Conservation (phyloP, 345 rosid species). For the Populus nigra region DNA sequence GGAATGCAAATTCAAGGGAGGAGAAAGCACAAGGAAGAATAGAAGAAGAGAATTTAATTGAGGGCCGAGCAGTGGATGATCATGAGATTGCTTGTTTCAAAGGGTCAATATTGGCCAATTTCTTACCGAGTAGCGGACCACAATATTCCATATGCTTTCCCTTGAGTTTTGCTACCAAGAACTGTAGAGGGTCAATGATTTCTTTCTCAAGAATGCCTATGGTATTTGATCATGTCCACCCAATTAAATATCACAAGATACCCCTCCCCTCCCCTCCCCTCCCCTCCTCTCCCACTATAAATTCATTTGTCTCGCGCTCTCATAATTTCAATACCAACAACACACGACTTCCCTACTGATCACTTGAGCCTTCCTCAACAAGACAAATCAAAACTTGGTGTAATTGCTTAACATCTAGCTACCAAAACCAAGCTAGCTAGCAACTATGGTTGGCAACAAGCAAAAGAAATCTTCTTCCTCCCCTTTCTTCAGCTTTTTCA, state of each 20-base stretch:
- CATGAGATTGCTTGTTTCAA: too few relatives aligned
- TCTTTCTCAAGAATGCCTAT: not conserved
- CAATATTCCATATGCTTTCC: conserved; percentile 6
- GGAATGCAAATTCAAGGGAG: too few relatives aligned
- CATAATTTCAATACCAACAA: not conserved
- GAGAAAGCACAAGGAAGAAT: not conserved
- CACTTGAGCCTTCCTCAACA: too few relatives aligned
- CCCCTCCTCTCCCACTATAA: not conserved
- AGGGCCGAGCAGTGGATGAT: too few relatives aligned
- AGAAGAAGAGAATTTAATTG: too few relatives aligned
- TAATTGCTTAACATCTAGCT: not conserved
- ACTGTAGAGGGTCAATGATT: not conserved
- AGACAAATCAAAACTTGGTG: too few relatives aligned
- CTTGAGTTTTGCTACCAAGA: not conserved
- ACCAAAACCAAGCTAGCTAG: not conserved
- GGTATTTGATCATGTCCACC: conserved; percentile 7
- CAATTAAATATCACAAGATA: not conserved
- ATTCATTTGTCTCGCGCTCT: not conserved
- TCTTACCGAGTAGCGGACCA: conserved; percentile 10
- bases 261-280: not conserved
- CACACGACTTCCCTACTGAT: not conserved
- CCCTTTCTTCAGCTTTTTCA: conserved; percentile 36
- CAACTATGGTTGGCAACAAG: conserved; percentile 38
- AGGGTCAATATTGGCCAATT: not conserved
- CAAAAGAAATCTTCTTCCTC: conserved; percentile 21